Conservation (phyloP, 306 rosid genomes). For the Trifolium fragiferum region DNA sequence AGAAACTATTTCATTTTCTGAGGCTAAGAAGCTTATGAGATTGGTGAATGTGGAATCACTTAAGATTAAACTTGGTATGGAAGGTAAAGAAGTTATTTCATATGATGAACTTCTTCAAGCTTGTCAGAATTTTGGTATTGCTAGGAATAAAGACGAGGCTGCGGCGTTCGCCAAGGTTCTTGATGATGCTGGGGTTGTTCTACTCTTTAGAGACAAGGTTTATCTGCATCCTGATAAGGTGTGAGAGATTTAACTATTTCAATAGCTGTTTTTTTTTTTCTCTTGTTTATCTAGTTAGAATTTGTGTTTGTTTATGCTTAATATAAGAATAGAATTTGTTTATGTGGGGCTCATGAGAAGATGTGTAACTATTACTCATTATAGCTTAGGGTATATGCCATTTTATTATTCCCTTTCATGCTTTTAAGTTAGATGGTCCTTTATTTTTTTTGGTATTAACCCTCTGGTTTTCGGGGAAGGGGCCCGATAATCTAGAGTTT, state of each 20-base stretch:
- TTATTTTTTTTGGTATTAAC: neutral
- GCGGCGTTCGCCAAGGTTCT: slow-evolving; percentile 71
- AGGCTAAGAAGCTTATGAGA: slow-evolving; percentile 91
- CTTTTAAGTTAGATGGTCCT: slow-evolving; percentile 32
- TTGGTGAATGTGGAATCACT: slow-evolving; percentile 85
- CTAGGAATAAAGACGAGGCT: slow-evolving; percentile 76
- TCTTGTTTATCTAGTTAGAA: slow-evolving; percentile 2
- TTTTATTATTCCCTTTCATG: slow-evolving; percentile 17
- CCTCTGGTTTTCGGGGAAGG: no score
- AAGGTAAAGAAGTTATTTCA: slow-evolving; percentile 71
- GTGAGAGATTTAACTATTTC: neutral
- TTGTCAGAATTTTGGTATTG: slow-evolving; percentile 77
- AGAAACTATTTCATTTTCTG: slow-evolving; percentile 58
- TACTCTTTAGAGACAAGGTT: slow-evolving; percentile 89
- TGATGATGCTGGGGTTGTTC: slow-evolving; percentile 92
- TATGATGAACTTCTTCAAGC: slow-evolving; percentile 77
- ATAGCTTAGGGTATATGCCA: slow-evolving; percentile 1
- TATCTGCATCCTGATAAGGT: slow-evolving; percentile 94
- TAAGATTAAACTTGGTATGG: slow-evolving; percentile 70
- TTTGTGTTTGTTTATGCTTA: slow-evolving; percentile 26
- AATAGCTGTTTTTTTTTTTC: neutral
- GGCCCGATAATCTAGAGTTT: no score
- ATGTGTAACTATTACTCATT: neutral
- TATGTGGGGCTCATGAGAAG: slow-evolving; percentile 37
- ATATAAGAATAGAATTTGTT: slow-evolving; percentile 23